These are phyloP conservation scores for Chlamydomonas sphaeroides DNA, from an alignment of 139 green algal species.

Conservation along the genomic window DNA sequence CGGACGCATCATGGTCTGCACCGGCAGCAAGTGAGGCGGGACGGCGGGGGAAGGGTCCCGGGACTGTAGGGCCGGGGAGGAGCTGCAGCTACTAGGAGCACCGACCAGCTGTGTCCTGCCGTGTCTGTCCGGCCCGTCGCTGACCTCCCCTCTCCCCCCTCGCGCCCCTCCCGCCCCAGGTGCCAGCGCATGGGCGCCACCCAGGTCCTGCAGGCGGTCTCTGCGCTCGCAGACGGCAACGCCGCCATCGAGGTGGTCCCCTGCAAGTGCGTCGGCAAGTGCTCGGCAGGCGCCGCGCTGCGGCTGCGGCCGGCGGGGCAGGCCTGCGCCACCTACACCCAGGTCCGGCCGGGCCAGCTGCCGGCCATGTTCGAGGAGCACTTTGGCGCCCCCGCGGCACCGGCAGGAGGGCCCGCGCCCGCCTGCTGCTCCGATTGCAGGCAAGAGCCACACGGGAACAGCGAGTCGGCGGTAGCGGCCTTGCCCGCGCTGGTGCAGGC, in stretches of 20 bases:
- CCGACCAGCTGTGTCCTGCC: too few relatives aligned
- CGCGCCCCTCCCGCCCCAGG: not conserved
- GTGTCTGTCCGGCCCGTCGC: too few relatives aligned
- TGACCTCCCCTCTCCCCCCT: not conserved
- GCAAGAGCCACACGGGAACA: too few relatives aligned
- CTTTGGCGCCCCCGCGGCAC: not conserved
- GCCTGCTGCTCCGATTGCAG: too few relatives aligned
- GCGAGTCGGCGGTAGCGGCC: too few relatives aligned
- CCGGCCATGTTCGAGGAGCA: constrained; percentile 19
- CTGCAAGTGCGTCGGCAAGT: constrained; percentile 58
- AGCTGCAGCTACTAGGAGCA: too few relatives aligned
- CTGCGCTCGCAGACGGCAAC: constrained; percentile 27
- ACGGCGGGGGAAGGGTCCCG: too few relatives aligned
- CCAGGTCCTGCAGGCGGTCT: constrained; percentile 42
- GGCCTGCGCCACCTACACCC: constrained; percentile 30
- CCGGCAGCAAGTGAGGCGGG: constrained; percentile 32
- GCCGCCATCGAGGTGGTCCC: constrained; percentile 48
- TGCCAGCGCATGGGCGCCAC: constrained; percentile 35
- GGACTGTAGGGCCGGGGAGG: too few relatives aligned
- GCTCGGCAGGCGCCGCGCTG: constrained; percentile 44
- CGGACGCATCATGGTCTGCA: constrained; percentile 33
- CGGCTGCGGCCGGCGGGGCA: constrained; percentile 30
- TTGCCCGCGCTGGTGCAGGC: too few relatives aligned
- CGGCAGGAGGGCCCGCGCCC: too few relatives aligned
- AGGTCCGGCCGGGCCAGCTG: constrained; percentile 37